These are phyloP conservation scores for Asterionellopsis glacialis DNA, from an alignment of 108 stramenopile genomes.

Conservation along the genomic window DNA sequence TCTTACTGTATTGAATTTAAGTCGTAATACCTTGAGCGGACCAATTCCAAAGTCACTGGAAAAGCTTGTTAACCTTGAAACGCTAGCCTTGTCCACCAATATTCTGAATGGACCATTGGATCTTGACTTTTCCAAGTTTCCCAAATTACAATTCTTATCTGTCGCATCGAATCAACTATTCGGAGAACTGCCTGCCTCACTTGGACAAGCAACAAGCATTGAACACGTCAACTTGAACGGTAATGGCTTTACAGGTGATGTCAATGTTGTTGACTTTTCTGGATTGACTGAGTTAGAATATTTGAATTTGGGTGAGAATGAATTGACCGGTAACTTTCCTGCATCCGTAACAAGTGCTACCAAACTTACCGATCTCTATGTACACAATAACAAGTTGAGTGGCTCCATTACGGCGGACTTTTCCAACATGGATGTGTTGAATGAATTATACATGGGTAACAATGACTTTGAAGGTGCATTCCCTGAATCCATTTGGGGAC, in stretches of 20 bases:
- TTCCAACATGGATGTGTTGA: slow-evolving; percentile 16
- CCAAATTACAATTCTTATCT: neutral
- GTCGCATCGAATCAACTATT: neutral
- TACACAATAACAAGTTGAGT: slow-evolving; percentile 28
- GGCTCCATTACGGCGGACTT: slow-evolving; percentile 23
- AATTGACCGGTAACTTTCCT: slow-evolving; percentile 26
- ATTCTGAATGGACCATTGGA: neutral
- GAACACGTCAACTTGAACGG: neutral
- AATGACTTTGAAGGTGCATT: slow-evolving; percentile 23
- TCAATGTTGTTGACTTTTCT: neutral
- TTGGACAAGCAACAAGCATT: neutral
- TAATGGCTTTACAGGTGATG: neutral
- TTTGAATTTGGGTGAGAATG: slow-evolving; percentile 25
- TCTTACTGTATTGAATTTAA: slow-evolving; percentile 9
- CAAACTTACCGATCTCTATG: slow-evolving; percentile 20
- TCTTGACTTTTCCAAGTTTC: neutral
- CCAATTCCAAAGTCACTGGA: slow-evolving; percentile 7
- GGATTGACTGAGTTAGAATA: slow-evolving; percentile 22
- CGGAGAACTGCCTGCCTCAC: neutral
- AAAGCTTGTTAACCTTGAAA: slow-evolving; percentile 4
- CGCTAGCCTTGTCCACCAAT: neutral
- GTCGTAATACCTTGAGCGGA: slow-evolving; percentile 8
- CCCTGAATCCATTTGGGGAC: slow-evolving; percentile 7
- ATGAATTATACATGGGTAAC: slow-evolving; percentile 21
- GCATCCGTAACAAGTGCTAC: slow-evolving; percentile 20